Evolutionary conservation across 2,329 filamentous ascomycete species (phyloP).

Genomic region (Aspergillus niger): DNA sequence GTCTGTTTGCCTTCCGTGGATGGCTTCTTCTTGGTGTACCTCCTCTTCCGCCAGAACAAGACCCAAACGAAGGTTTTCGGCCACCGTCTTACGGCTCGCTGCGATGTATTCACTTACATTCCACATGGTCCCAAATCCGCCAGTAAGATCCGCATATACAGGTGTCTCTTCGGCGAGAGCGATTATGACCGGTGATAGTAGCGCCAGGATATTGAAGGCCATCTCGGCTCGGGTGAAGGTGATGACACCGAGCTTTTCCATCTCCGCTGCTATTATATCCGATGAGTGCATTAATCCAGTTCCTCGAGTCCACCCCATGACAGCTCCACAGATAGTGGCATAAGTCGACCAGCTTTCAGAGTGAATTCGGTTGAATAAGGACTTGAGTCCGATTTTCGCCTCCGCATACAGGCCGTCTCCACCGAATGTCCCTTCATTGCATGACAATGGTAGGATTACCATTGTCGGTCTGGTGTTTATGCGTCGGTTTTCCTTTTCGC

Average conservation of each 20-base stretch:
- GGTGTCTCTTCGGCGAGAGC: slow-evolving; percentile 37
- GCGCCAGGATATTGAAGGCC: slow-evolving; percentile 43
- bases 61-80: slow-evolving; percentile 24
- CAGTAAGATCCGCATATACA: slow-evolving; percentile 44
- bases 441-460: slow-evolving; percentile 47
- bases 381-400: slow-evolving; percentile 44
- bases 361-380: slow-evolving; percentile 21
- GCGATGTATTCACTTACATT: slow-evolving; percentile 29
- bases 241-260: slow-evolving; percentile 40
- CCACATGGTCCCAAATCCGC: slow-evolving; percentile 35
- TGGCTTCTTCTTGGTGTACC: slow-evolving; percentile 12
- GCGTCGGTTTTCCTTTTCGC: slow-evolving; percentile 19
- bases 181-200: slow-evolving; percentile 35
- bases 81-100: slow-evolving; percentile 21
- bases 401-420: slow-evolving; percentile 49
- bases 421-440: slow-evolving; percentile 49
- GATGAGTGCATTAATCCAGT: slow-evolving; percentile 49
- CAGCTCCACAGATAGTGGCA: slow-evolving; percentile 43
- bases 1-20: neutral
- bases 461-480: slow-evolving; percentile 38
- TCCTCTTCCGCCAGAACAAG: slow-evolving; percentile 27
- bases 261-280: slow-evolving; percentile 42
- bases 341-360: slow-evolving; percentile 31
- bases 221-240: slow-evolving; percentile 48
- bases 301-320: slow-evolving; percentile 51